These are phyloP conservation scores for Candida coquimbonensis DNA, from an alignment of 805 yeast genomes.

Conservation along the genomic window DNA sequence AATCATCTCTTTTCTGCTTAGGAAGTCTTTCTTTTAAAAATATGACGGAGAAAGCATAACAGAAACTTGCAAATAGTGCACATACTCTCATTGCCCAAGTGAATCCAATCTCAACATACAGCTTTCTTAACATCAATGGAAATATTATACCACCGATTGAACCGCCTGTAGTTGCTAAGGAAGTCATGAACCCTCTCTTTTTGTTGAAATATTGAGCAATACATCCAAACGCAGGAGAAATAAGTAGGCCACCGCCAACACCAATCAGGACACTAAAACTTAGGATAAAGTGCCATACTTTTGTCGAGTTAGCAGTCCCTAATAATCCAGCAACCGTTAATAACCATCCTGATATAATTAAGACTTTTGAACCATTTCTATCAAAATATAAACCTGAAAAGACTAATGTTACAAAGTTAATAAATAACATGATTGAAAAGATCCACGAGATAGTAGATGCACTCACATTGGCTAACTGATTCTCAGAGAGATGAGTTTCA, in stretches of 20 bases:
- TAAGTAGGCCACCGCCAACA: constrained; percentile 47
- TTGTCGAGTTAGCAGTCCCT: constrained; percentile 41
- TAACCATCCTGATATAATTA: constrained; percentile 35
- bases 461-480: constrained; percentile 41
- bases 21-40: constrained; percentile 36
- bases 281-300: constrained; percentile 53
- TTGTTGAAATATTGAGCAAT: constrained; percentile 58
- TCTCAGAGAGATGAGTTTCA: constrained; percentile 48
- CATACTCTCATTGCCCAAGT: constrained; percentile 51
- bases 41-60: constrained; percentile 26
- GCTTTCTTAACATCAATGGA: constrained; percentile 43
- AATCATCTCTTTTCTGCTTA: constrained; percentile 10
- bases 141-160: constrained; percentile 48
- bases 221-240: constrained; percentile 52
- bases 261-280: constrained; percentile 50
- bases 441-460: constrained; percentile 55
- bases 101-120: constrained; percentile 41
- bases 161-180: constrained; percentile 44
- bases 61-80: constrained; percentile 36
- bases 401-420: constrained; percentile 43
- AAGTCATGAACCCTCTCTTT: constrained; percentile 49
- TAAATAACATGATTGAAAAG: constrained; percentile 48
- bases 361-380: constrained; percentile 38
- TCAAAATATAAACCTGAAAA: constrained; percentile 19
- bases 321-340: constrained; percentile 43